phyloP scores from a whole-genome alignment of 2,329 filamentous ascomycete genomes.

The Cladosporium velox region DNA sequence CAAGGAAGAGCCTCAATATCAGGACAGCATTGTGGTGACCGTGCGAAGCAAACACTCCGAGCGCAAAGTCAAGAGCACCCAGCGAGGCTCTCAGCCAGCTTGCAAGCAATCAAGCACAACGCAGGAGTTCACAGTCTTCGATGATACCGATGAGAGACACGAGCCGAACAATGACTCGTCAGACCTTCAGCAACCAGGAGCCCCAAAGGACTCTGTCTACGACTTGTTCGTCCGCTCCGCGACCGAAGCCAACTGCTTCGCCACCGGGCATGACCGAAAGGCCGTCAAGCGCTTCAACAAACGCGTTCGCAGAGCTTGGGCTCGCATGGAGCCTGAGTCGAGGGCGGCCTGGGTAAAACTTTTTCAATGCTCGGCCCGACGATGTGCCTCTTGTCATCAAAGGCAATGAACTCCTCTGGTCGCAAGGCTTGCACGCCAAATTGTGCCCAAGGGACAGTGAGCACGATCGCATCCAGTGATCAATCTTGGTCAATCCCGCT shows the following conservation, averaged over 20 bases:
- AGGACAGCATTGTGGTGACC: neutral
- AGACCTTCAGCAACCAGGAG: neutral
- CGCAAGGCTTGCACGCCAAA: neutral
- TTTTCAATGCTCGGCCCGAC: neutral
- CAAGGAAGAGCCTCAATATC: neutral
- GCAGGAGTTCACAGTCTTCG: neutral
- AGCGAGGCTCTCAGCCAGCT: neutral
- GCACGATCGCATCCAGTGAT: neutral
- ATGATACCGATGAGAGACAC: neutral
- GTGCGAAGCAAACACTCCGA: neutral
- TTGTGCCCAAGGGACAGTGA: neutral
- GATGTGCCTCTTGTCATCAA: neutral
- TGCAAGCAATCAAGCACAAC: neutral
- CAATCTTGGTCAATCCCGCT: neutral
- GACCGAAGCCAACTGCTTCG: neutral
- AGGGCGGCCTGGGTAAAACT: neutral
- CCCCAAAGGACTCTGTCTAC: neutral
- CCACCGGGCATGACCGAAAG: neutral
- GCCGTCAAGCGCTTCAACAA: neutral
- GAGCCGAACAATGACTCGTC: neutral
- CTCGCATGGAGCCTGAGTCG: neutral
- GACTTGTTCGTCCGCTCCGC: neutral
- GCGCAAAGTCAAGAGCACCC: neutral
- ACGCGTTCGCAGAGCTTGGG: neutral
- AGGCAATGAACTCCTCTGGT: neutral